Evolutionary conservation across 805 yeast genomes (phyloP), one percentile per base, ranked within the genome.

Genomic region (Metschnikowia kofuensis): DNA sequence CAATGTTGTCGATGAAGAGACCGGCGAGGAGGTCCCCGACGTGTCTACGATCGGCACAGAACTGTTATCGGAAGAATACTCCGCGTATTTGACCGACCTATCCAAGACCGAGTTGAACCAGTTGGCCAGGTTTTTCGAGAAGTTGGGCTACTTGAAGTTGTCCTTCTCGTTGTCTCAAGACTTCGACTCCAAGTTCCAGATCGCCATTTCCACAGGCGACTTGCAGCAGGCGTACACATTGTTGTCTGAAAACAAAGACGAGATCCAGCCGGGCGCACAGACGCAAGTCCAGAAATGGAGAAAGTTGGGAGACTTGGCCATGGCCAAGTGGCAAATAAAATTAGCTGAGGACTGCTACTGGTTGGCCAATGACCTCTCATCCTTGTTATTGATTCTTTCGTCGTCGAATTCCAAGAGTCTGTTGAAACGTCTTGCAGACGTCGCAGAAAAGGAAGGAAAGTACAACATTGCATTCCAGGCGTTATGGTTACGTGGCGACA

Each of bases 401-500:
- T 86, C 96, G 7, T 78, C 91, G 42, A 91, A 89, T 63, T 77
- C 89, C 66, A 74, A 73, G 57, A 69, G 67, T 9, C 85, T 82
- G 36, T 78, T 94, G 53, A 65, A 70, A 16, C 70, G 74, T 47
- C 76, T 92, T 35, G 96, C 94, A 6, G 73, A 75, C 47, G 68
- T 71, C 41, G 91, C 96, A 42, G 82, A 78, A 57, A 70, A 65
- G n/a, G 77, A 73, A 40, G 97, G 97, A 42, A 85, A 85, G 64
- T 88, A 83, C 68, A 94, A 94, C 66, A 74, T 91, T 49, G 96
- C 98, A 27, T 94, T 90, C 75, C 89, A 88, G 63, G 86, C 96
- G 11, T 83, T 83, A 66, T 94, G 98, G 98, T 74, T 83, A 47
- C 79, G 85, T 31, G 92, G 96, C 36, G 87, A 89, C 62, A 74